phyloP scores from a whole-genome alignment of 371 early-diverging fungal genomes.

The Parasitella parasitica region DNA sequence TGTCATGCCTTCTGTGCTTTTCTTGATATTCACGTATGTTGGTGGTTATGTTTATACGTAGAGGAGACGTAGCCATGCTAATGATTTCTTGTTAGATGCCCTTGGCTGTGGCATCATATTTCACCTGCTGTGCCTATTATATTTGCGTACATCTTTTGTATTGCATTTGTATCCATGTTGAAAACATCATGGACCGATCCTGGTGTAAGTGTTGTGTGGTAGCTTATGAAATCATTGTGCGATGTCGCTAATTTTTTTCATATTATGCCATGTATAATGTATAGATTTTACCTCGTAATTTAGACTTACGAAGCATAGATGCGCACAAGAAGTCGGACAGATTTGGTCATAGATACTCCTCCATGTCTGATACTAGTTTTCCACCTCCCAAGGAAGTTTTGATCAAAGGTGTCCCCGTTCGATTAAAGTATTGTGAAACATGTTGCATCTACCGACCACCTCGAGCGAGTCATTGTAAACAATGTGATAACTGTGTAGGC shows the following conservation, averaged over 20 bases:
- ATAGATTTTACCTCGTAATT: constrained; percentile 70
- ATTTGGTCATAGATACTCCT: constrained; percentile 17
- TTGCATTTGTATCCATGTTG: constrained; percentile 72
- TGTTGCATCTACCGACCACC: constrained; percentile 93
- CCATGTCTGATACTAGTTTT: constrained; percentile 19
- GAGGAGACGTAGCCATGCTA: neutral
- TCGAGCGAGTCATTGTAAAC: constrained; percentile 84
- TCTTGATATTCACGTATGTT: constrained; percentile 70
- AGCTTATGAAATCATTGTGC: too few relatives aligned
- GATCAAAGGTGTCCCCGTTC: constrained; percentile 61
- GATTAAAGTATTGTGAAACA: constrained; percentile 87
- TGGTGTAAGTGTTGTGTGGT: constrained; percentile 57
- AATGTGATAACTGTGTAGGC: constrained; percentile 92
- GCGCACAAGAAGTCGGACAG: neutral
- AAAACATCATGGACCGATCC: constrained; percentile 90
- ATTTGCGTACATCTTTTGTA: constrained; percentile 68
- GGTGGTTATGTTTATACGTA: too few relatives aligned
- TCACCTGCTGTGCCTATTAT: constrained; percentile 67
- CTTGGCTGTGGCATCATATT: constrained; percentile 67
- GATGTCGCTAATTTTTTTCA: neutral
- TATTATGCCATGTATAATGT: neutral
- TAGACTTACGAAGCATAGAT: constrained; percentile 40
- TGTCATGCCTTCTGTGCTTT: constrained; percentile 63
- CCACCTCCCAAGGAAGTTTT: constrained; percentile 57
- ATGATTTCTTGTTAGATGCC: constrained; percentile 46